Percentiles rank a stretch among this genome's conserved stretches.
Evolutionary conservation across 495 filamentous ascomycete genomes (phyloP).

Genomic region (Lepidopterella palustris): DNA sequence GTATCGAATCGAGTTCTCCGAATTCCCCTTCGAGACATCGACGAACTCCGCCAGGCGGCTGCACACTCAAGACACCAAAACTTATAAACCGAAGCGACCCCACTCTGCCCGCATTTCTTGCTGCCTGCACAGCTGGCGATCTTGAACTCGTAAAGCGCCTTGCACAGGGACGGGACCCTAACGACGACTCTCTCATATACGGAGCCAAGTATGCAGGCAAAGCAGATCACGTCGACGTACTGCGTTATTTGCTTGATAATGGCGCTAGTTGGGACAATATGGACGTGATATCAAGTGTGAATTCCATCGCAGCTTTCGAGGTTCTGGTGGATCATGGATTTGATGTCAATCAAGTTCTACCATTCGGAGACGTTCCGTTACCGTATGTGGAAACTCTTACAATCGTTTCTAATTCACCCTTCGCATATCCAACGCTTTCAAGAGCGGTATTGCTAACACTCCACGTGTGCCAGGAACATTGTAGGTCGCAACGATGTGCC

Average conservation of each 20-base stretch:
- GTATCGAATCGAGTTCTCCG: too few species aligned
- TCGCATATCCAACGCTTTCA: too few species aligned
- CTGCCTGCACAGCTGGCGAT: not conserved
- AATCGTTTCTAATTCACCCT: not conserved
- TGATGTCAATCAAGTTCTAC: not conserved
- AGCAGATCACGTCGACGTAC: not conserved
- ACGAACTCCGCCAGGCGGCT: too few species aligned
- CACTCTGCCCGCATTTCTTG: not conserved
- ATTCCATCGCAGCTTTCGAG: not conserved
- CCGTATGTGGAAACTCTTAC: not conserved
- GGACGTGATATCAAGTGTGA: not conserved
- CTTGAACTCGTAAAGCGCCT: not conserved
- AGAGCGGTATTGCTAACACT: too few species aligned
- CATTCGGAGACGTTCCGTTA: not conserved
- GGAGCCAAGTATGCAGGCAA: not conserved
- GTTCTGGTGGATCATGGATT: not conserved
- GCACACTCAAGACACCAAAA: too few species aligned
- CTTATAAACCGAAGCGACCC: not conserved
- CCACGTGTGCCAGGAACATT: too few species aligned
- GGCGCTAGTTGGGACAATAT: not conserved
- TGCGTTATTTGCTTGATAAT: not conserved
- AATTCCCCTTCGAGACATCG: too few species aligned
- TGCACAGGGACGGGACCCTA: not conserved
- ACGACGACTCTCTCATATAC: not conserved
- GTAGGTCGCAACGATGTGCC: too few species aligned